phyloP scores from a whole-genome alignment of 1,139 yeast species.

The Yamadazyma friedrichii region DNA sequence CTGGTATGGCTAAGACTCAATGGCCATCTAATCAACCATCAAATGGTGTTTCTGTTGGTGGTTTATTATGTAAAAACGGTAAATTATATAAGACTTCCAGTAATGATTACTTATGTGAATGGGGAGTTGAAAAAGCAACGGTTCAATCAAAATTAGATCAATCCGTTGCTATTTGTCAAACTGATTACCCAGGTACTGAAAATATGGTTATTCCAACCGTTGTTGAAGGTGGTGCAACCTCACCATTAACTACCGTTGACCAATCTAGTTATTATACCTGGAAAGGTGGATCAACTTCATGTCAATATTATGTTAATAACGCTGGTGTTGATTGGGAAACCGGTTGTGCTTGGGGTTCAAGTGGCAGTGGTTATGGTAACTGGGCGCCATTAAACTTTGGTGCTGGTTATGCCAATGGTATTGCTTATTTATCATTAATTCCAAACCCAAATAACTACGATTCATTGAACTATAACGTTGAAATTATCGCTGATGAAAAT shows the following conservation, averaged over 20 bases:
- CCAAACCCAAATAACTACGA: conserved; percentile 75
- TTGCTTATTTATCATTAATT: conserved; percentile 71
- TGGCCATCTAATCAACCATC: conserved; percentile 76
- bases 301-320: conserved; percentile 79
- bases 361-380: conserved; percentile 69
- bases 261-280: conserved; percentile 61
- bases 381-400: conserved; percentile 84
- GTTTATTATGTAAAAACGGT: conserved; percentile 68
- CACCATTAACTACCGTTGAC: conserved; percentile 66
- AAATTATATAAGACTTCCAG: conserved; percentile 65
- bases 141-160: conserved; percentile 56
- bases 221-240: conserved; percentile 56
- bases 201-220: conserved; percentile 82
- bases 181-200: conserved; percentile 88
- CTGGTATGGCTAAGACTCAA: conserved; percentile 90
- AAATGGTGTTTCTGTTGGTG: conserved; percentile 78
- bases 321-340: conserved; percentile 74
- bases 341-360: conserved; percentile 76
- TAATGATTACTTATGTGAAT: conserved; percentile 65
- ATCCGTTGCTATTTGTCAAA: conserved; percentile 76
- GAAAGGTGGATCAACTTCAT: conserved; percentile 65
- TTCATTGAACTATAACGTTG: conserved; percentile 64
- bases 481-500: conserved; percentile 60
- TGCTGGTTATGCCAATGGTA: conserved; percentile 64
- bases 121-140: conserved; percentile 66